phyloP scores from a whole-genome alignment of 2,329 filamentous ascomycete species.

The Cladosporium colombiae region DNA sequence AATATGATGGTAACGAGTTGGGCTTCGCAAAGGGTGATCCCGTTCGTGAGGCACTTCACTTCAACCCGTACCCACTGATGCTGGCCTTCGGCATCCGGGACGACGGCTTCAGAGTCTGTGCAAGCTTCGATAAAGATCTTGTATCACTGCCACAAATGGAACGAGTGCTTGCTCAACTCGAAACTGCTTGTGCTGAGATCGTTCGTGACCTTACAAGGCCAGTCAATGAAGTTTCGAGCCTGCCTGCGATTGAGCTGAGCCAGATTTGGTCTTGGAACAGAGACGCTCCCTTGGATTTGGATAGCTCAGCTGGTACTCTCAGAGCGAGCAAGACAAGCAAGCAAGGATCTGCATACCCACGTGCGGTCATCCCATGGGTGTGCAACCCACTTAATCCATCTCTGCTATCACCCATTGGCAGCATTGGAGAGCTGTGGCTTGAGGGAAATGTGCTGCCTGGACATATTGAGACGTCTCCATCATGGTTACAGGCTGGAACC shows the following conservation, averaged over 20 bases:
- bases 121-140: constrained; percentile 19
- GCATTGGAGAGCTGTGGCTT: constrained; percentile 29
- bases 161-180: constrained; percentile 13
- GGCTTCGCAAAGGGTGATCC: constrained; percentile 27
- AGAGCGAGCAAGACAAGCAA: constrained; percentile 9
- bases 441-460: constrained; percentile 38
- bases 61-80: constrained; percentile 50
- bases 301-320: background rate
- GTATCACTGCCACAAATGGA: constrained; percentile 11
- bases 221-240: constrained; percentile 8
- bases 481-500: constrained; percentile 23
- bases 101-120: constrained; percentile 43
- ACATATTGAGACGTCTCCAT: constrained; percentile 26
- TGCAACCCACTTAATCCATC: constrained; percentile 30
- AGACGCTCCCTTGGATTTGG: constrained; percentile 6
- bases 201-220: background rate
- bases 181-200: constrained; percentile 8
- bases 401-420: constrained; percentile 44
- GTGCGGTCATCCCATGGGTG: constrained; percentile 31
- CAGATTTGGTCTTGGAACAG: constrained; percentile 17
- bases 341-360: constrained; percentile 13
- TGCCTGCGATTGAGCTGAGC: constrained; percentile 6
- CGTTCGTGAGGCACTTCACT: constrained; percentile 27
- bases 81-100: constrained; percentile 48
- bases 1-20: constrained; percentile 26